Evolutionary conservation across 1,284 basidiomycete species (phyloP), one percentile per base, ranked within the genome.

Genomic region (Cutaneotrichosporon sp.): DNA sequence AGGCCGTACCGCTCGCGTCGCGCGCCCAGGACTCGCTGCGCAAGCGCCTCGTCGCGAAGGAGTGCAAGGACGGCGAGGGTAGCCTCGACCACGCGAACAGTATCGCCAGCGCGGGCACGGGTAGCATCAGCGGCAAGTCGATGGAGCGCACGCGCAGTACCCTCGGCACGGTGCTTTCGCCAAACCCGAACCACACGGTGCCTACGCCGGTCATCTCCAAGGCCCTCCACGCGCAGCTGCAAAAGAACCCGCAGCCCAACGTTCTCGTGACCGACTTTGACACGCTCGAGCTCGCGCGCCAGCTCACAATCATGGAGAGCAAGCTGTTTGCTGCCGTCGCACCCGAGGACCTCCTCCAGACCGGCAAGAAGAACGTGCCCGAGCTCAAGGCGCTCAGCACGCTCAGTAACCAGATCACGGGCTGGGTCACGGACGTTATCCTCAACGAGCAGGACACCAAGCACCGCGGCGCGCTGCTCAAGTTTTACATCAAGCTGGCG

Each of bases 401-500:
- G 59, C 85, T 91, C 45, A 90, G 87, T 62, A 98, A 97, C 70
- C 81, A 88, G 74, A 85, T 92, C 61, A 97, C 92, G 2, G 86
- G 90, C 58, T 98, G 96, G 92, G 93, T 98, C 2, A 87, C 90
- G 2, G 90, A 96, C 63, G 83, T 84, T 8, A 86, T 99, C 26
- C 79, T 98, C 23, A 81, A 79, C 51, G 86, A 90, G 62, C 86
- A 89, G 58, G 93, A 97, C 68, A 84, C 88, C 9, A 85, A 87
- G 69, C 87, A 85, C 71, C 83, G 94, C 17, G 88, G 90, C 4
- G 76, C 77, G 20, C 76, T 87, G 45, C 81, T 98, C 55, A 97
- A 94, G 71, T 89, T 96, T 58, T 88, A 97, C 64, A 94, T 99
- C 72, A 82, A 81, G 59, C 82, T 97, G 40, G 93, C 96, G 38